Conservation (phyloP, 2,329 filamentous ascomycete species). For the Calonectria montana region DNA sequence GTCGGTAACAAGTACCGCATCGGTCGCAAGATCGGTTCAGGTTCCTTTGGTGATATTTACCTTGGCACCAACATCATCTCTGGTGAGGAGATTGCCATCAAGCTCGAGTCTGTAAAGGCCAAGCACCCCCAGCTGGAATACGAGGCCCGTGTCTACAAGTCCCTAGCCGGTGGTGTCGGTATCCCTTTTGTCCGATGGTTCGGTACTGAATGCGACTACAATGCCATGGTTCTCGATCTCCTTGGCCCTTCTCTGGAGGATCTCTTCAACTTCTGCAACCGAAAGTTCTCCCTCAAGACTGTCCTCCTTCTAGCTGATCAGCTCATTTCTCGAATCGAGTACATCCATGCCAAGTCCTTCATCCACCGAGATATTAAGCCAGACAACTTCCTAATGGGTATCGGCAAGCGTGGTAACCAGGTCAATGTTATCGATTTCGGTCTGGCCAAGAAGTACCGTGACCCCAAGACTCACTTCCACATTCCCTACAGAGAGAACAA, state of each 20-base stretch:
- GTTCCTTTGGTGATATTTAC: constrained; percentile 98
- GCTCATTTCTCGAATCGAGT: constrained; percentile 98
- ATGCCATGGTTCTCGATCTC: constrained; percentile 98
- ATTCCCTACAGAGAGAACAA: constrained; percentile 99
- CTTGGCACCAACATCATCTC: constrained; percentile 99
- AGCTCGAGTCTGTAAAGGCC: constrained; percentile 99
- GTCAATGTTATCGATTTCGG: constrained; percentile 99
- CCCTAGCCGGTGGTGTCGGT: constrained; percentile 93
- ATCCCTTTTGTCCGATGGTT: constrained; percentile 99
- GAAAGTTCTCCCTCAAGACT: constrained; percentile 99
- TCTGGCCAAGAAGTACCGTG: constrained; percentile 99
- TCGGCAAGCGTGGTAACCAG: constrained; percentile 98
- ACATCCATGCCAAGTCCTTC: constrained; percentile 99
- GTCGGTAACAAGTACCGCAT: constrained; percentile 99
- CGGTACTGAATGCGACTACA: constrained; percentile 99
- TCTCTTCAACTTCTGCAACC: constrained; percentile 99
- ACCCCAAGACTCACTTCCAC: constrained; percentile 99
- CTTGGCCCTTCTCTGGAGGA: constrained; percentile 96
- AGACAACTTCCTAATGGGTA: constrained; percentile 99
- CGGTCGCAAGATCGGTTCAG: constrained; percentile 98
- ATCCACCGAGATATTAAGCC: constrained; percentile 99
- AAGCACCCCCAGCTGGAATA: constrained; percentile 99
- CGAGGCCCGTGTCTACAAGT: constrained; percentile 93
- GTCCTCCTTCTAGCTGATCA: constrained; percentile 96
- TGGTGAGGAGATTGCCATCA: constrained; percentile 99